Evolutionary conservation across 768 basidiomycete species (phyloP), one percentile per base, ranked within the genome.

Genomic region (Chalciporus chontae): DNA sequence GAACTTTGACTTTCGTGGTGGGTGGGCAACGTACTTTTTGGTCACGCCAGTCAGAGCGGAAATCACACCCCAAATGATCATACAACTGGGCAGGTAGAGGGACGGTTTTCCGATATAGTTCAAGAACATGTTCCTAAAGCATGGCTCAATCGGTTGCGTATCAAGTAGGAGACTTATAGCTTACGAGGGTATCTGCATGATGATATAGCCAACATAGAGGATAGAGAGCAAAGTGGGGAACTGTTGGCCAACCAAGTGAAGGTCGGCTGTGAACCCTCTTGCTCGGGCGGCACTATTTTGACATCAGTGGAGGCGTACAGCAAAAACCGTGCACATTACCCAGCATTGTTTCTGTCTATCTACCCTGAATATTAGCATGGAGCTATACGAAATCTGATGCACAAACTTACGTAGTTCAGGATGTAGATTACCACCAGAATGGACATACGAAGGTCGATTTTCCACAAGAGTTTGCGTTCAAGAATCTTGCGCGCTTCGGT

Each of bases 321-420:
- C 21, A 11, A 32, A 13, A 8, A 15, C 11, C 9, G 8, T 40
- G 44, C 13, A 63, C 73, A 55, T 31, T 66, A 84, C 83, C 77
- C 68, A 32, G 77, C 83, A 65, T 85, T 86, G 60, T 87, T 88
- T 40, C 85, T 74, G 61, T 88, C 85, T 48, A 88, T 77, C 77
- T 85, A 40, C 11, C 2, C 32, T 17, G 11, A 15, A 18, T 5
- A 40, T 51, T n/a, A 51, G 49, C 18, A 8, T 38, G 14, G 24
- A 36, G 46, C 8, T 21, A 17, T 24, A 18, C 18, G 24, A 27
- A 45, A 50, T 18, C 2, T 0, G 31, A 37, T 18, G 37, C 21
- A 43, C 31, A 38, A 40, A 18, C 55, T 44, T 40, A 71, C 69
- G 34, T 69, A 73, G 54, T 71, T 73, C 11, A 71, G 45, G 34